Evolutionary conservation across 495 filamentous ascomycete genomes (phyloP), one percentile per base, ranked within the genome.

Genomic region (Talaromyces stipitatus): DNA sequence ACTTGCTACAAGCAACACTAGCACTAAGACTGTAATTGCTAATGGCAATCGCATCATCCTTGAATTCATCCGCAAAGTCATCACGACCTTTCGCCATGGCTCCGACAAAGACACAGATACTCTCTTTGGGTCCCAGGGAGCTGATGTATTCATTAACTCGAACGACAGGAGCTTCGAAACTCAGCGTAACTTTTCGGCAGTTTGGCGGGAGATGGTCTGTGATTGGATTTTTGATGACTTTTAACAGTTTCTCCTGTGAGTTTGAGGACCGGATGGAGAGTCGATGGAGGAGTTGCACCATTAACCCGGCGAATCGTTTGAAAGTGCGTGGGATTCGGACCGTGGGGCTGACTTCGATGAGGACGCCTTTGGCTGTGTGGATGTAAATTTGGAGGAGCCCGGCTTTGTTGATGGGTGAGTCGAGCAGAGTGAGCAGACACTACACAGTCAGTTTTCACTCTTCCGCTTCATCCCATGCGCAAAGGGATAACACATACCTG

Each of bases 321-420:
- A 98, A 98, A 0, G 94, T 98, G 60, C 94, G 85, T 26, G 94
- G 94, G 60, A 98, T 97, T 59, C 94, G 90, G 38, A 98, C 94
- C 10, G 94, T 87, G 22, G 94, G 94, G 68, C 90, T 96, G 62
- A 98, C 95, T 74, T 97, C 92, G 62, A 98, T 98, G 62, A 98
- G 78, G 33, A 97, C 92, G 41, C 91, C 91, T 71, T 96, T 96
- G 58, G 91, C 90, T 2, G 94, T 96, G 67, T 96, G 91, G 62
- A 98, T 97, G 77, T 94, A 98, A 65, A 98, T 97, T 72, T 98
- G 94, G 16, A 98, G 84, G 68, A 85, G 90, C 55, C 94, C 94
- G 46, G 94, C 94, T 72, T 98, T 98, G 82, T 97, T 98, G 76
- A 98, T 82, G 38, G 94, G 94, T 8, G 94, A 97, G 69, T 98